Evolutionary conservation across 176 grass and related monocot genomes (phyloP).

Genomic region (Ananas comosus): DNA sequence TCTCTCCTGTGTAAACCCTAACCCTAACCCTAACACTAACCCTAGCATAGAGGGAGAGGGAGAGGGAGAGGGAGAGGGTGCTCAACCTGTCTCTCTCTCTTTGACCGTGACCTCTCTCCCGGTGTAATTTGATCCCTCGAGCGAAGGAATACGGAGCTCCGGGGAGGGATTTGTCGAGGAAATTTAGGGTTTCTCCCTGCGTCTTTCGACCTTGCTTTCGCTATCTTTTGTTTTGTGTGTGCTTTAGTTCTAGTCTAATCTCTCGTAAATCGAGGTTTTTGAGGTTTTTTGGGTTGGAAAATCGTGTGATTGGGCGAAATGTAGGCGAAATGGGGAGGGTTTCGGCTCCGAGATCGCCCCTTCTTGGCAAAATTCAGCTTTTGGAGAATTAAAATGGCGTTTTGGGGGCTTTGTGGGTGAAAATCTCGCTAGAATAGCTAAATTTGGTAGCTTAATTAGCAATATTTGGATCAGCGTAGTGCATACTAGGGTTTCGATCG

Average conservation of each 20-base stretch:
- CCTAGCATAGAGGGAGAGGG: no score
- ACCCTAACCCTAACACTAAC: not conserved
- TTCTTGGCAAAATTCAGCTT: not conserved
- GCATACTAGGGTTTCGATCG: not conserved
- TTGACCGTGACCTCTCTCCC: not conserved
- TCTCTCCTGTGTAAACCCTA: not conserved
- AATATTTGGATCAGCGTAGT: not conserved
- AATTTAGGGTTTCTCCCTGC: not conserved
- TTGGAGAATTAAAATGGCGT: no score
- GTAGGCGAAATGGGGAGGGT: constrained; percentile 6
- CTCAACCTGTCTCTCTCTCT: constrained; percentile 2
- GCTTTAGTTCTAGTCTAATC: not conserved
- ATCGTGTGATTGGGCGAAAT: not conserved
- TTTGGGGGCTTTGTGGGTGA: no score
- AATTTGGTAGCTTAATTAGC: not conserved
- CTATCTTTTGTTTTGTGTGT: not conserved
- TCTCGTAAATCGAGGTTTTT: not conserved
- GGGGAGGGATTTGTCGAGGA: not conserved
- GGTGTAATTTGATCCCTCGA: not conserved
- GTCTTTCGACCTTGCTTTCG: not conserved
- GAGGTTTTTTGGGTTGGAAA: not conserved
- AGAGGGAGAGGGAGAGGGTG: no score
- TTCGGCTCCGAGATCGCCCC: not conserved
- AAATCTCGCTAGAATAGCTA: no score
- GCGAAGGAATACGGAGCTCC: not conserved